These are phyloP conservation scores for Kalanchoe fedtschenkoi DNA, from an alignment of 164 flowering plant genomes.

Conservation along the genomic window DNA sequence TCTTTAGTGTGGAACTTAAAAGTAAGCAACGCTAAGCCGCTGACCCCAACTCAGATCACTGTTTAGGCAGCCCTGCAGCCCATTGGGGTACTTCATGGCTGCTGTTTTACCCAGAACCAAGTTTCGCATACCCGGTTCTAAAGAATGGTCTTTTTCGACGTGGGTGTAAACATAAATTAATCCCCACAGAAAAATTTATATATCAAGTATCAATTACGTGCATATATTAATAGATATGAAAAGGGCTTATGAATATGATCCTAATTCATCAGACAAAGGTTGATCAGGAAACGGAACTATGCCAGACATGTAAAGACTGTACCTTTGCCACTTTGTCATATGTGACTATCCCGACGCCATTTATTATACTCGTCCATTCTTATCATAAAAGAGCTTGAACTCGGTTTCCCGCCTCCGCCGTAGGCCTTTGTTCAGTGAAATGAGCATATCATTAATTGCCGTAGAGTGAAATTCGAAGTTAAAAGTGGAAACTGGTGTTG, in stretches of 20 bases:
- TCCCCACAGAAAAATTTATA: background rate
- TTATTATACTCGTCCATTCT: slow-evolving; percentile 88
- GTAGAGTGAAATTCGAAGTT: too few relatives aligned
- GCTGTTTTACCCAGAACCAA: slow-evolving; percentile 25
- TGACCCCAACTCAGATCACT: slow-evolving; percentile 30
- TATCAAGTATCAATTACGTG: background rate
- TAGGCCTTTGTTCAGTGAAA: slow-evolving; percentile 55
- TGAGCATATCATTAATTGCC: slow-evolving; percentile 2
- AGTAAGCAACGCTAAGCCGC: too few relatives aligned
- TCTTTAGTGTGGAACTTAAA: too few relatives aligned
- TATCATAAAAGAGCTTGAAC: slow-evolving; percentile 86
- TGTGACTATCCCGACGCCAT: slow-evolving; percentile 33
- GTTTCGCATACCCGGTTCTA: slow-evolving; percentile 29
- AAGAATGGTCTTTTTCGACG: slow-evolving; percentile 24
- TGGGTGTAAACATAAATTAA: too few relatives aligned
- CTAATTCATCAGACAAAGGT: background rate
- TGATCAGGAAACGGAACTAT: background rate
- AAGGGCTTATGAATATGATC: background rate
- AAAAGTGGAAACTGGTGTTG: background rate
- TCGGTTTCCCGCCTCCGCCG: slow-evolving; percentile 77
- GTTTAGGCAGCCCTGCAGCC: slow-evolving; percentile 51
- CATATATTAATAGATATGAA: background rate
- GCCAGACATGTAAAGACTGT: background rate
- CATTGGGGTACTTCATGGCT: slow-evolving; percentile 42
- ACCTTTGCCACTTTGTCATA: slow-evolving; percentile 13